These are phyloP conservation scores for Phycomyces nitens DNA, from an alignment of 192 early-diverging fungal genomes.

Conservation along the genomic window DNA sequence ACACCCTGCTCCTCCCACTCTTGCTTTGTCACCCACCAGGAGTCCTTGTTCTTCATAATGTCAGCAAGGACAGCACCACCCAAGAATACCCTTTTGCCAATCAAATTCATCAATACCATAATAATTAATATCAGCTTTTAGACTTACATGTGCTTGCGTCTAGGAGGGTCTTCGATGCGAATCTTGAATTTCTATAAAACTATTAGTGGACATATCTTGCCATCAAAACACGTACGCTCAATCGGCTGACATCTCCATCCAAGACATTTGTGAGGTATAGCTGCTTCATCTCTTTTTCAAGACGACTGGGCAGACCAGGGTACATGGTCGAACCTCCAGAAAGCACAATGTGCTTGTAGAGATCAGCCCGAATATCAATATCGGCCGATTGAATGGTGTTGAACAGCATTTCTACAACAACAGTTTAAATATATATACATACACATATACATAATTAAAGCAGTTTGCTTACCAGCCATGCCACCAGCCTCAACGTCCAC, in stretches of 20 bases:
- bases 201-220: too few species aligned
- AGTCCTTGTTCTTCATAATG: slow-evolving; percentile 87
- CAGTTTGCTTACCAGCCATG: slow-evolving; percentile 84
- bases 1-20: slow-evolving; percentile 93
- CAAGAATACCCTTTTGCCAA: slow-evolving; percentile 79
- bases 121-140: too few species aligned
- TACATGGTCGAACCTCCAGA: slow-evolving; percentile 99
- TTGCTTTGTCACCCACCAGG: slow-evolving; percentile 89
- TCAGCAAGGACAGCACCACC: slow-evolving; percentile 96
- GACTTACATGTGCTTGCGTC: slow-evolving; percentile 87
- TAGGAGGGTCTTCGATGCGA: slow-evolving; percentile 95
- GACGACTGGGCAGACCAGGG: slow-evolving; percentile 91
- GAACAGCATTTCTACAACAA: slow-evolving; percentile 81
- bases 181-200: slow-evolving; percentile 94
- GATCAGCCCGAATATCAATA: slow-evolving; percentile 87
- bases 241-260: slow-evolving; percentile 74
- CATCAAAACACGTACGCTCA: slow-evolving; percentile 80
- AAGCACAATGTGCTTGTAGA: slow-evolving; percentile 97
- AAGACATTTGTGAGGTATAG: slow-evolving; percentile 89
- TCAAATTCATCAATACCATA: too few species aligned
- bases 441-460: too few species aligned
- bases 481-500: slow-evolving; percentile 93
- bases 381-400: slow-evolving; percentile 88
- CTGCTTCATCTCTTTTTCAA: slow-evolving; percentile 98
- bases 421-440: background rate